phyloP scores from a whole-genome alignment of 23 red algal genomes.

The Gracilaria gracilis region DNA sequence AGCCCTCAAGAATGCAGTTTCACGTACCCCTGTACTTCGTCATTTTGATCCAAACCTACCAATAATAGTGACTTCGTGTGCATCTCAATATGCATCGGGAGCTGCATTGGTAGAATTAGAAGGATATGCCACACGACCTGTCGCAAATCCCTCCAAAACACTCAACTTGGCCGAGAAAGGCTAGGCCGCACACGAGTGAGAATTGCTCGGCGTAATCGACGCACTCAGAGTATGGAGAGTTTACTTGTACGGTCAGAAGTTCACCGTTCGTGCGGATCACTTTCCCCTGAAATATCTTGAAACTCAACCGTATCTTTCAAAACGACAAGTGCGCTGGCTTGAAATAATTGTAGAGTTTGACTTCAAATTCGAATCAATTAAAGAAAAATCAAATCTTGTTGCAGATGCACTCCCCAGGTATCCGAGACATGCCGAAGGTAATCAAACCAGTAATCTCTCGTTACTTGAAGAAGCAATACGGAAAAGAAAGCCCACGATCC shows the following conservation, averaged over 20 bases:
- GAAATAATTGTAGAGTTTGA: conserved; percentile 34
- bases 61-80: background rate
- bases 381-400: conserved; percentile 12
- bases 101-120: conserved; percentile 28
- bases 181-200: conserved; percentile 23
- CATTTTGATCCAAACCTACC: conserved; percentile 19
- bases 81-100: conserved; percentile 17
- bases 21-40: background rate
- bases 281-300: conserved; percentile 13
- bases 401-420: conserved; percentile 9
- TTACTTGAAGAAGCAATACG: too few relatives aligned
- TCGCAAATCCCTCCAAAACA: conserved; percentile 27
- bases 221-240: background rate
- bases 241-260: background rate
- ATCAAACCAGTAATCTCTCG: too few relatives aligned
- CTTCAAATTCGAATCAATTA: conserved; percentile 1
- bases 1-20: background rate
- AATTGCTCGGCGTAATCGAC: conserved; percentile 16
- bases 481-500: too few relatives aligned
- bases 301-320: background rate
- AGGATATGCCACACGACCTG: background rate
- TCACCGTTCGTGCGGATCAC: background rate
- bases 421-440: background rate
- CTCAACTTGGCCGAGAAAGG: conserved; percentile 2
- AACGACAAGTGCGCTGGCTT: conserved; percentile 19